Percentiles rank a stretch among this genome's conserved stretches.
phyloP scores from a whole-genome alignment of 306 rosid genomes.

The Morella rubra region DNA sequence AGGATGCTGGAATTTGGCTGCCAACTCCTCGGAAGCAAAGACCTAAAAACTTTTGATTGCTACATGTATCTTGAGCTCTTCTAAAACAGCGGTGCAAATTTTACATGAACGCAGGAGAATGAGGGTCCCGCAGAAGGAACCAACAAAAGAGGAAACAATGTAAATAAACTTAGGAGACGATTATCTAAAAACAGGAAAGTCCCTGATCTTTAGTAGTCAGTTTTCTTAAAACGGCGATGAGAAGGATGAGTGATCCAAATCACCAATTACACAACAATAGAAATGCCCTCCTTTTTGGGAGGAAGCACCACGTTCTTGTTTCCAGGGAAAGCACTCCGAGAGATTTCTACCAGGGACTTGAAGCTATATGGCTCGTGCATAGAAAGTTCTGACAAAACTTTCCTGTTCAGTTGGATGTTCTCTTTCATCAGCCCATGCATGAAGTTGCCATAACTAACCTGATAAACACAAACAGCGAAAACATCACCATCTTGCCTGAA shows the following conservation, averaged over 20 bases:
- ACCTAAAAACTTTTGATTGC: background rate
- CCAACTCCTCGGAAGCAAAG: too few species aligned
- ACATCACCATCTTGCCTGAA: background rate
- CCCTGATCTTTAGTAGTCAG: background rate
- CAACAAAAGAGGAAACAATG: background rate
- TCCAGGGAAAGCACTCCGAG: conserved; percentile 72
- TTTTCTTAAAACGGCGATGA: background rate
- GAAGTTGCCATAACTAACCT: conserved; percentile 90
- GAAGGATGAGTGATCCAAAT: conserved; percentile 6
- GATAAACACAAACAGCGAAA: background rate
- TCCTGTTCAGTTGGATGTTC: conserved; percentile 88
- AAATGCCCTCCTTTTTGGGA: conserved; percentile 59
- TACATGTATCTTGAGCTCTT: background rate
- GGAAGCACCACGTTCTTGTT: conserved; percentile 66
- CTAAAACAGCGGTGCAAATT: background rate
- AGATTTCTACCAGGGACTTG: conserved; percentile 75
- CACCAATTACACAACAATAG: conserved; percentile 33
- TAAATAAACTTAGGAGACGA: background rate
- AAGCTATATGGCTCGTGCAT: conserved; percentile 88
- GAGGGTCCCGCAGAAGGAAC: background rate
- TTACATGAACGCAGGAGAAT: background rate
- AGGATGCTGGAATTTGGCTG: too few species aligned
- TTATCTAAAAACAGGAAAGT: background rate
- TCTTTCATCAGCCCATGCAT: conserved; percentile 92
- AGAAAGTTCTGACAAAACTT: conserved; percentile 82